Base-by-base conservation (phyloP, 257 asterid species). In the Catharanthus roseus region DNA sequence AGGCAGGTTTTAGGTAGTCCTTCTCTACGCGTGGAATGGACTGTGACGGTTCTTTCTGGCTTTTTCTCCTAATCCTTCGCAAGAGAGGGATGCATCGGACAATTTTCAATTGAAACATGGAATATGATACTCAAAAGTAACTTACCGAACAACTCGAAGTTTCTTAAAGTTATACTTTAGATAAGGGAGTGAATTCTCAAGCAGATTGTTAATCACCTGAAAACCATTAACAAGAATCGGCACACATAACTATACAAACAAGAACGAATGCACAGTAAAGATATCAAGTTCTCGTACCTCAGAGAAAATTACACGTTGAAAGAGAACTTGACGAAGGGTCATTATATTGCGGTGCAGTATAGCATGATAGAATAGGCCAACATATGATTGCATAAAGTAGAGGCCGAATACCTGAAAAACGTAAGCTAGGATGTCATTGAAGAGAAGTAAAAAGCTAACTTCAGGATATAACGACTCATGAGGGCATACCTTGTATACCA, bases 311-410 rank as follows among this genome's bases (percentile, higher is more conserved):
- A 95, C 87, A 26, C 99, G 96, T 73, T 91, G 97, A 81, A 91
- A 83, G 70, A 95, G 62, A 63, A 91, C 86, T 82, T 86, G 89
- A 23, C 96, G 96, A 67, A 95, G 99, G 77, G 99, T 89, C 84
- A 77, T 79, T 71, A 95, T 67, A 77, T 95, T 91, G 67, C 99
- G 97, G 69, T 91, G 95, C 83, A 95, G 71, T n/a, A 95, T 76
- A 55, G 93, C 96, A 75, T 95, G 99, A 77, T 95, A 95, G 75
- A 95, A 95, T 29, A 95, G 79, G 64, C 99, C 99, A 31, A 95
- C 93, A 73, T 95, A 95, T 21, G 97, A 77, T 74, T 95, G 99
- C 99, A 95, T 91, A 85, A 93, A 93, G 73, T 93, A 91, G 68
- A 93, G 95, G 36, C 96, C 99, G 74, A 93, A 93, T 24, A 93